A percentile compares a stretch with the other conserved stretches of the same genome.
These are phyloP conservation scores for Tubosaeta sp. DNA, from an alignment of 768 basidiomycete species.

Conservation along the genomic window DNA sequence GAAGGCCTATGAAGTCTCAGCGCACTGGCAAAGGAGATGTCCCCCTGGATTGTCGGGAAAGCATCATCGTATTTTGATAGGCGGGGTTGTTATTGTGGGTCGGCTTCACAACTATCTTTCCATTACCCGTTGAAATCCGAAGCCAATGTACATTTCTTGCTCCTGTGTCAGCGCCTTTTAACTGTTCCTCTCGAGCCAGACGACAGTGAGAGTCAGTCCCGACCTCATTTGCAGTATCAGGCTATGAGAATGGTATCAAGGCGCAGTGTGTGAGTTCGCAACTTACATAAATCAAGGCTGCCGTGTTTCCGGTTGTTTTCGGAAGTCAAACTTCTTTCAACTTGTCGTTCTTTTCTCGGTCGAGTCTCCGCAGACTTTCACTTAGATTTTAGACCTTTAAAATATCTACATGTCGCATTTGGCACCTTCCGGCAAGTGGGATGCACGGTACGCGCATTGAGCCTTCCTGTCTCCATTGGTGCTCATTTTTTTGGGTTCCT, in stretches of 20 bases:
- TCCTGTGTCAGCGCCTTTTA: no score
- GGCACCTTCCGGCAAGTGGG: constrained; percentile 60
- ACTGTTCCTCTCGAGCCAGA: no score
- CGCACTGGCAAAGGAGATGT: not conserved
- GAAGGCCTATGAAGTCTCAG: not conserved
- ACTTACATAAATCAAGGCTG: not conserved
- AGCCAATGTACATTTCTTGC: no score
- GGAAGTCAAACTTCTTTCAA: not conserved
- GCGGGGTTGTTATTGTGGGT: not conserved
- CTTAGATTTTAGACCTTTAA: constrained; percentile 15
- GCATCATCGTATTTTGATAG: not conserved
- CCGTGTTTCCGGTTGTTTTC: not conserved
- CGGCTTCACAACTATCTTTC: not conserved
- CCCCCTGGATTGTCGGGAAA: not conserved
- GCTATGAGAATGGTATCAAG: not conserved
- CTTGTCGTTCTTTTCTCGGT: not conserved
- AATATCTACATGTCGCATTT: constrained; percentile 43
- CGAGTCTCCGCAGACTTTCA: constrained; percentile 28
- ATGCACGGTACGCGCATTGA: constrained; percentile 52
- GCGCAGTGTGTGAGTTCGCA: not conserved
- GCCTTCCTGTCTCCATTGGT: not conserved
- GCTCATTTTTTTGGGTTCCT: not conserved
- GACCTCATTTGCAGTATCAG: no score
- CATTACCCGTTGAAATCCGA: no score
- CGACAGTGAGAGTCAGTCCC: no score